A percentile compares a stretch with the other conserved stretches of the same genome.
These are phyloP conservation scores for Brasenia schreberi DNA, from an alignment of 164 flowering plant genomes.

Conservation along the genomic window DNA sequence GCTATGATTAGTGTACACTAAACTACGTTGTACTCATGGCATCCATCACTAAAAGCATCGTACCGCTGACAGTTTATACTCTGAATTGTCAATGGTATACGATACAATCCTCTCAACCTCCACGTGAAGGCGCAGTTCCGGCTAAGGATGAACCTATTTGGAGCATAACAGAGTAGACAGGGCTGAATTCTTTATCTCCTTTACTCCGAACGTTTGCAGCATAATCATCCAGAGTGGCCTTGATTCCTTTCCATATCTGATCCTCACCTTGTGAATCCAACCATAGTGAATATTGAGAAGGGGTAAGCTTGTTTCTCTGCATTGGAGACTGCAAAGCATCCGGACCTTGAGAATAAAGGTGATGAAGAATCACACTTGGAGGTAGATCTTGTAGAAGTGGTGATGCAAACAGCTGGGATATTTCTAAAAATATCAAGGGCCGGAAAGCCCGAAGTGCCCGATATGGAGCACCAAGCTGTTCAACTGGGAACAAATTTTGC, in stretches of 20 bases:
- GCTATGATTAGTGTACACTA: no score
- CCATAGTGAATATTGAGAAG: constrained; percentile 82
- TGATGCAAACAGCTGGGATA: constrained; percentile 66
- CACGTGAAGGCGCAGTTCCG: constrained; percentile 5
- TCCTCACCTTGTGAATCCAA: constrained; percentile 86
- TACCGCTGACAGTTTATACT: background rate
- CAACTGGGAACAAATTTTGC: constrained; percentile 86
- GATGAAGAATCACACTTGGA: constrained; percentile 76
- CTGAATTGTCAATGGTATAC: background rate
- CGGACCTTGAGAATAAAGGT: constrained; percentile 84
- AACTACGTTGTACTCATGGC: no score
- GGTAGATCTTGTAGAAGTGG: constrained; percentile 90
- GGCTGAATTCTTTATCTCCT: constrained; percentile 94
- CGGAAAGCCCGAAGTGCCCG: constrained; percentile 87
- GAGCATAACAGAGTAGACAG: constrained; percentile 87
- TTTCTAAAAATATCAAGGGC: constrained; percentile 85
- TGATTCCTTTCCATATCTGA: constrained; percentile 94
- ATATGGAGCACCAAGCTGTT: constrained; percentile 89
- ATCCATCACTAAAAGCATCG: background rate
- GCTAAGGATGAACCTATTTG: constrained; percentile 59
- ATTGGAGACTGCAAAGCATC: constrained; percentile 85
- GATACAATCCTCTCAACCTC: background rate
- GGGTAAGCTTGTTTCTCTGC: constrained; percentile 76
- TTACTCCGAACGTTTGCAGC: constrained; percentile 64
- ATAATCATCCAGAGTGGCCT: constrained; percentile 94